phyloP scores from a whole-genome alignment of 2,329 filamentous ascomycete species.

The Corynespora cassiicola region DNA sequence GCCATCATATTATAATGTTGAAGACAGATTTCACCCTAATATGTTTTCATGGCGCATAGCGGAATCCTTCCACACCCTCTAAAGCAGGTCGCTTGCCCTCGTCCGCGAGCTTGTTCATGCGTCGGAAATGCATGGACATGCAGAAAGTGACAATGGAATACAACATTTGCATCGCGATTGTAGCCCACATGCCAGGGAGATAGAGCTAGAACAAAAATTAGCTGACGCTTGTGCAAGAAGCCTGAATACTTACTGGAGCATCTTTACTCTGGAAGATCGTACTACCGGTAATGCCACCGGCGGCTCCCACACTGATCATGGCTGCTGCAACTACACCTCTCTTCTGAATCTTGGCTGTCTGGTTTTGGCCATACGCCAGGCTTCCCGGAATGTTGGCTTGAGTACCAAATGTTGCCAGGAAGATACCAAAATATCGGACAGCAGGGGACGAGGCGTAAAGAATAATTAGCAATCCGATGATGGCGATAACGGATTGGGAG shows the following conservation, averaged over 20 bases:
- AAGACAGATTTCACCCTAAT: too few relatives aligned
- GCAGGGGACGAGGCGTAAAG: constrained; percentile 42
- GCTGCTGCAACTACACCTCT: constrained; percentile 37
- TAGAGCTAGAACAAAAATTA: constrained; percentile 21
- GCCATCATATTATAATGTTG: too few relatives aligned
- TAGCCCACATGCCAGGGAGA: constrained; percentile 36
- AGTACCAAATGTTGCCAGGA: constrained; percentile 28
- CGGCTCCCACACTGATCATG: constrained; percentile 33
- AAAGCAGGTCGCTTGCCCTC: constrained; percentile 24
- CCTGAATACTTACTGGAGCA: constrained; percentile 24
- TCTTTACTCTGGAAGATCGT: constrained; percentile 34
- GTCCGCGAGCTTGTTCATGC: constrained; percentile 29
- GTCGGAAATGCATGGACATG: constrained; percentile 32
- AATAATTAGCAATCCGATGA: constrained; percentile 63
- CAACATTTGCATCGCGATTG: constrained; percentile 30
- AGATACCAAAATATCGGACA: constrained; percentile 31
- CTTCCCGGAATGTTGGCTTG: constrained; percentile 25
- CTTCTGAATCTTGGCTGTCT: constrained; percentile 37
- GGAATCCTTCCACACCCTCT: constrained; percentile 34
- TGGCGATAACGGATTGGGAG: constrained; percentile 63
- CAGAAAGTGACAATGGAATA: constrained; percentile 28
- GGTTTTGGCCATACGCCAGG: constrained; percentile 35
- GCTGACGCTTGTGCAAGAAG: not conserved
- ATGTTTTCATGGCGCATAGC: constrained; percentile 34
- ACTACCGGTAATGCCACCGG: constrained; percentile 31